These are phyloP conservation scores for Plasmodium reichenowi DNA, from an alignment of 169 alveolate species.

Conservation along the genomic window DNA sequence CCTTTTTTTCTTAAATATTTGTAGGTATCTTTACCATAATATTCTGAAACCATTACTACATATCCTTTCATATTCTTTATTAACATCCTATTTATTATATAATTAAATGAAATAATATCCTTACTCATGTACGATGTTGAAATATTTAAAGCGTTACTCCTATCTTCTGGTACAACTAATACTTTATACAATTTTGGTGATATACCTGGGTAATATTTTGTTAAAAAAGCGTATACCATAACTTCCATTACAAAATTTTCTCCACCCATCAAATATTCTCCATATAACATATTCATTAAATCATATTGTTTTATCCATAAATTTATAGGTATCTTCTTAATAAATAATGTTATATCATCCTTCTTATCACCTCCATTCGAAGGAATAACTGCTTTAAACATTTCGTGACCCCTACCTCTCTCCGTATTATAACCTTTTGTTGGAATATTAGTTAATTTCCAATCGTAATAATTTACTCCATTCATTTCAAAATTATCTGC, in stretches of 20 bases:
- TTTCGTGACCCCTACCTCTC: slow-evolving; percentile 79
- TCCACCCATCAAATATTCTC: slow-evolving; percentile 86
- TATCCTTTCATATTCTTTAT: slow-evolving; percentile 76
- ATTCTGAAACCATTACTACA: slow-evolving; percentile 80
- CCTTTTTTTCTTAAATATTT: slow-evolving; percentile 76
- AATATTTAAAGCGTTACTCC: background rate
- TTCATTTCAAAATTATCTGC: slow-evolving; percentile 60
- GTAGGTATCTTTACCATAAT: slow-evolving; percentile 76
- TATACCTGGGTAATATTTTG: slow-evolving; percentile 73
- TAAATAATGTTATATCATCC: slow-evolving; percentile 71
- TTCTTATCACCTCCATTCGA: slow-evolving; percentile 18
- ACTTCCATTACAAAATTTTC: slow-evolving; percentile 89
- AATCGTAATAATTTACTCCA: slow-evolving; percentile 78
- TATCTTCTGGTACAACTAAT: slow-evolving; percentile 75
- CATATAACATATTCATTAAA: slow-evolving; percentile 81
- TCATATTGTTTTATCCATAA: slow-evolving; percentile 85
- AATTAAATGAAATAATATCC: slow-evolving; percentile 56
- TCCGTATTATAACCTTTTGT: slow-evolving; percentile 77
- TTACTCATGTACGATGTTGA: slow-evolving; percentile 1
- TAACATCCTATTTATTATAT: slow-evolving; percentile 18
- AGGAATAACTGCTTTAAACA: slow-evolving; percentile 73
- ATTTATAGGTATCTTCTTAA: slow-evolving; percentile 82
- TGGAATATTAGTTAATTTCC: slow-evolving; percentile 70
- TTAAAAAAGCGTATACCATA: slow-evolving; percentile 83
- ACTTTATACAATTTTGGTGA: slow-evolving; percentile 82